Base-by-base conservation (phyloP, 495 filamentous ascomycete genomes). In the Hypomontagnella monticulosa region DNA sequence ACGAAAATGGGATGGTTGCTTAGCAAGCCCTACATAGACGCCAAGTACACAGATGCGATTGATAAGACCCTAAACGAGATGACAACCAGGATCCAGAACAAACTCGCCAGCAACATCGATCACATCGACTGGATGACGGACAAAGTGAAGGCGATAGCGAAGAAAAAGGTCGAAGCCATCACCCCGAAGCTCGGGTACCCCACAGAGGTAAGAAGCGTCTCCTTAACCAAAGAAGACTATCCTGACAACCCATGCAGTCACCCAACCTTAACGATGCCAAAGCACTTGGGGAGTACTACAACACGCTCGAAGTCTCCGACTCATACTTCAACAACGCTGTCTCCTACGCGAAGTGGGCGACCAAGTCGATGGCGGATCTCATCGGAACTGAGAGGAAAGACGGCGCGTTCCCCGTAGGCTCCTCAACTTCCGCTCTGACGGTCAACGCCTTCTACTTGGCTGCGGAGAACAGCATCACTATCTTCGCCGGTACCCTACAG, bases 401-500 rank as follows among this genome's bases (percentile, higher is more conserved):
- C 66, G 75, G 16, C 70, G 76, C 52, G 81, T 87, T 46, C 74
- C 76, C 11, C 72, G 79, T 37, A 60, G 67, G 2, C 63, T 73
- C 10, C 71, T 73, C 10, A 71, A 30, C n/a, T 27, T 58, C 63
- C 7, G 33, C 55, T 2, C 38, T 61, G 10, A 61, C 50, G 0
- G 50, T 61, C 37, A 71, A 71, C 46, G 67, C 67, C 12, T 58
- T 58, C 37, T 66, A 71, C 32, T 47, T 37, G 11, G 9, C 52
- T 4, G 16, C 36, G 4, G 60, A 57, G 23, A 71, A 67, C 63
- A 83, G 87, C 57, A 88, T 89, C 44, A 83, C 85, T 11, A 88
- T 90, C 72, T 86, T 85, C 8, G 86, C 87, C 2, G 87, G 85
- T 0, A 89, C 89, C 48, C 86, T 89, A 82, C 87, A 90, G 58